These are phyloP conservation scores for Mycena vulgaris DNA, from an alignment of 768 basidiomycete species.

Conservation along the genomic window DNA sequence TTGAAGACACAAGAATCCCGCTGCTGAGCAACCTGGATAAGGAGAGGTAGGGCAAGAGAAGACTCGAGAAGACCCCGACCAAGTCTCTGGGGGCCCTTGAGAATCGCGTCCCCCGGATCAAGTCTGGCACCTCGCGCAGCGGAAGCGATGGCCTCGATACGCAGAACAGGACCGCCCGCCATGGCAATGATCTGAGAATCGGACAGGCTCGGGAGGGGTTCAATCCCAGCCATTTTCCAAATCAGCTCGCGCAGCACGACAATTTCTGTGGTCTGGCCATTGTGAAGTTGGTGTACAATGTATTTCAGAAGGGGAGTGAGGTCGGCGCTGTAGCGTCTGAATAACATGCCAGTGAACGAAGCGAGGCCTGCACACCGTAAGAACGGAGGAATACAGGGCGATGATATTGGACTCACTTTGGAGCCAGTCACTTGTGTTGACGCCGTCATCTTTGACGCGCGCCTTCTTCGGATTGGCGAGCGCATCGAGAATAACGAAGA, in stretches of 20 bases:
- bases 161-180: slow-evolving; percentile 90
- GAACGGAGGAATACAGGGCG: slow-evolving; percentile 23
- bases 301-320: slow-evolving; percentile 89
- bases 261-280: slow-evolving; percentile 88
- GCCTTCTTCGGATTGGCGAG: slow-evolving; percentile 87
- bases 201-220: slow-evolving; percentile 90
- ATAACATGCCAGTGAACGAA: slow-evolving; percentile 94
- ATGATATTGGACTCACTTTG: slow-evolving; percentile 75
- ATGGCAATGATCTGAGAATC: slow-evolving; percentile 92
- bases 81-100: slow-evolving; percentile 78
- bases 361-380: slow-evolving; percentile 77
- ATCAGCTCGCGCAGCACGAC: slow-evolving; percentile 94
- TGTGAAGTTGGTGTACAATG: slow-evolving; percentile 90
- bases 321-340: slow-evolving; percentile 88
- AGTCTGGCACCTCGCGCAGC: slow-evolving; percentile 80
- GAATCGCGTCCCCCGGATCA: slow-evolving; percentile 73
- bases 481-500: slow-evolving; percentile 89
- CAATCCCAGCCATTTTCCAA: slow-evolving; percentile 95
- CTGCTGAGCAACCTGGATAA: slow-evolving; percentile 94
- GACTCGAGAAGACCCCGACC: slow-evolving; percentile 79
- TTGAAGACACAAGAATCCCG: slow-evolving; percentile 88
- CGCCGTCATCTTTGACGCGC: slow-evolving; percentile 92
- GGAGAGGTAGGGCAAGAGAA: slow-evolving; percentile 85
- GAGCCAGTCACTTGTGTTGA: slow-evolving; percentile 92
- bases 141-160: slow-evolving; percentile 92